Conservation (phyloP, 2,329 filamentous ascomycete species). For the Hymenotorrendiella dingleyae region DNA sequence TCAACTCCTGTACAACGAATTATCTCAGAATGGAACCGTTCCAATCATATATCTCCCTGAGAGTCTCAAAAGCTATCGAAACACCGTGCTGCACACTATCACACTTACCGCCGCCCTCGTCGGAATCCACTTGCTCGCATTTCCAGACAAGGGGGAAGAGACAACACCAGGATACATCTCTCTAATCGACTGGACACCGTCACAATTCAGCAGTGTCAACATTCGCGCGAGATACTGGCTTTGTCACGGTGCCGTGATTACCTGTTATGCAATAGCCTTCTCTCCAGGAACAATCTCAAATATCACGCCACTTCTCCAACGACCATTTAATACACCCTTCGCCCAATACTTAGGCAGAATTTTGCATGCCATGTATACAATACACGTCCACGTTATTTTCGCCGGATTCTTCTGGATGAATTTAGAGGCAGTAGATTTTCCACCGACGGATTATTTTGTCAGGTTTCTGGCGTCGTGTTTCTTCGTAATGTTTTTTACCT, state of each 20-base stretch:
- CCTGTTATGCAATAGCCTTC: conserved; percentile 20
- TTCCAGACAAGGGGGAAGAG: conserved; percentile 1
- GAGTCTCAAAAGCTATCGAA: neutral
- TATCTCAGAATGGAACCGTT: neutral
- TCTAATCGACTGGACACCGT: neutral
- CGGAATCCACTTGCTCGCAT: conserved; percentile 5
- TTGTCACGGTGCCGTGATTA: conserved; percentile 11
- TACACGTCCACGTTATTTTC: conserved; percentile 44
- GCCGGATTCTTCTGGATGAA: conserved; percentile 11
- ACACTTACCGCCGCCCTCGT: conserved; percentile 2
- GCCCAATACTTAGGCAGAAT: conserved; percentile 50
- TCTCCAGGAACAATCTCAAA: conserved; percentile 11
- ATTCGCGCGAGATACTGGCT: conserved; percentile 12
- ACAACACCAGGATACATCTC: conserved; percentile 4
- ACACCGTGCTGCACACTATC: neutral
- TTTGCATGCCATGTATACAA: conserved; percentile 51
- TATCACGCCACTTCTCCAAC: conserved; percentile 27
- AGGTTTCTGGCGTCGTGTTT: neutral
- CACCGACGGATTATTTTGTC: neutral
- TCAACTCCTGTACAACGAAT: conserved; percentile 2
- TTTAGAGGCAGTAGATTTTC: neutral
- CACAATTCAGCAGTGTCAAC: neutral
- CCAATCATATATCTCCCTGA: neutral
- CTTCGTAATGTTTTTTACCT: neutral
- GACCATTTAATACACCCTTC: conserved; percentile 39